These are phyloP conservation scores for Rhazya stricta DNA, from an alignment of 257 asterid genomes.

Conservation along the genomic window DNA sequence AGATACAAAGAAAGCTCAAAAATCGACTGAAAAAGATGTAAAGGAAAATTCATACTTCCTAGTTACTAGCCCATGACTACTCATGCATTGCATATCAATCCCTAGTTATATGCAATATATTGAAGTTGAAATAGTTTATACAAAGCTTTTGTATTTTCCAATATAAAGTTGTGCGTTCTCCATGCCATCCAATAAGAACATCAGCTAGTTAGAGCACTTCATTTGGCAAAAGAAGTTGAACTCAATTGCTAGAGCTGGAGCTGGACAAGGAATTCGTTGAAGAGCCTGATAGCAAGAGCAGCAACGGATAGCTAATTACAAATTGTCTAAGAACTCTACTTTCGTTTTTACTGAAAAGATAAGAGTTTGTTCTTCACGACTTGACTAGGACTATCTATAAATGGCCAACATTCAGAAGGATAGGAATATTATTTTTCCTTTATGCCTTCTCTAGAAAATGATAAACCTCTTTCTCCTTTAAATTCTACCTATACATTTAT, in stretches of 20 bases:
- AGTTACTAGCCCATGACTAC: not conserved
- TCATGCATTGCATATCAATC: not conserved
- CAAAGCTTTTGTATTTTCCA: not conserved
- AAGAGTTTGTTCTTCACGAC: not conserved
- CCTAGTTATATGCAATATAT: not conserved
- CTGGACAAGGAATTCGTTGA: constrained; percentile 4
- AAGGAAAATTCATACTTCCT: not conserved
- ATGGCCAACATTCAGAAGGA: not conserved
- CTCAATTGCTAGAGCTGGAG: constrained; percentile 15
- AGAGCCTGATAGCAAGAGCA: constrained; percentile 21
- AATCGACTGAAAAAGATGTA: not conserved
- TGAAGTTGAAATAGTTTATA: not conserved
- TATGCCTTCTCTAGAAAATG: not conserved
- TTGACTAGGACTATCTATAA: not conserved
- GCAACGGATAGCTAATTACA: constrained; percentile 12
- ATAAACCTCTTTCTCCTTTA: not conserved
- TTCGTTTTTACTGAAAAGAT: not conserved
- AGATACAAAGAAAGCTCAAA: not conserved
- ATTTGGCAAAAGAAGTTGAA: not conserved
- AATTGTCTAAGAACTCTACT: not conserved
- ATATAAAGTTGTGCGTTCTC: not conserved
- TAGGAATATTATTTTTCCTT: not conserved
- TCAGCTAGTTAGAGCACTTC: not conserved
- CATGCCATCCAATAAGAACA: not conserved
- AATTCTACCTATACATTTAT: not conserved